Base-by-base conservation (phyloP, 805 yeast genomes). In the Candida vaughaniae region DNA sequence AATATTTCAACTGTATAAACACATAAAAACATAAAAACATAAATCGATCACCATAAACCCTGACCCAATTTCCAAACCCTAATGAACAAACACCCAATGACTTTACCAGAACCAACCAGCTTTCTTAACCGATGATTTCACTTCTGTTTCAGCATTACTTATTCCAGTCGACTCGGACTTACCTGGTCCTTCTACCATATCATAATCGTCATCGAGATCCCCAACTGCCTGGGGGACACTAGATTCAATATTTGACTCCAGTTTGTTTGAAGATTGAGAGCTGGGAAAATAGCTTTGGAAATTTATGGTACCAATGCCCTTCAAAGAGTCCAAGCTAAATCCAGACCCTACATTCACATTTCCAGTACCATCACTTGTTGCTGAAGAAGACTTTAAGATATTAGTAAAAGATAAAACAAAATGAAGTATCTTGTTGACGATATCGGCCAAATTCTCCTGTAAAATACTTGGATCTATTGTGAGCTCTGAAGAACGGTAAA, bases 151-250 rank as follows among this genome's bases (percentile, higher is more conserved):
- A n/a, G n/a, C n/a, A n/a, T n/a, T n/a, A n/a, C n/a, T n/a, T n/a
- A n/a, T 19, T 16, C 19, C 18, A 15, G 5, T 16, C 12, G 16
- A 31, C 22, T 38, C 46, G 14, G 39, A 12, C 7, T 40, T 18
- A 5, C 20, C 16, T 5, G 56, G 50, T 16, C 51, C 49, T 25
- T 66, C 73, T 29, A 76, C 73, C 18, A 76, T 54, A 39, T 73
- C 79, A 54, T 65, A 75, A 23, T 69, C 80, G 5, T 56, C 58
- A 10, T 33, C 10, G 10, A 20, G 9, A 20, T 20, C 23, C 23
- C 10, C 10, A 20, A 10, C 10, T 10, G 10, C 10, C 10, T 6
- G 23, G 10, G 10, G 6, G 10, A 7, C 10, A 10, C 10, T 20
- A 20, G 23, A 20, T 20, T 20, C 10, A 10, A 20, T 20, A 20